Evolutionary conservation across 371 early-diverging fungal species (phyloP).

Genomic region (Mortierella sp.): DNA sequence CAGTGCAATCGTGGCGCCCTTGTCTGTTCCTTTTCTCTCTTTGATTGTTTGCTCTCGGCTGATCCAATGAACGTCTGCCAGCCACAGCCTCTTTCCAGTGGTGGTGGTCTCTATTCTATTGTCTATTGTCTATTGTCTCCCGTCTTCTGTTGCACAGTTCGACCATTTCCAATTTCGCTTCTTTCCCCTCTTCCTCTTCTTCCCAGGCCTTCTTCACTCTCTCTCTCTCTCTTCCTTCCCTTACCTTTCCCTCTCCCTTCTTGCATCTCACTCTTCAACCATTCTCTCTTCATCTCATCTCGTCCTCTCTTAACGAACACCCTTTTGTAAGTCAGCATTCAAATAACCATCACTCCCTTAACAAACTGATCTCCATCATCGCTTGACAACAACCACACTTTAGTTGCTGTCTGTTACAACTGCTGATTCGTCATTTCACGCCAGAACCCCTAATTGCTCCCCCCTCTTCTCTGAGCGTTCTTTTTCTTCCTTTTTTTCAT

Average conservation of each 20-base stretch:
- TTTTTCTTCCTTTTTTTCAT: not conserved
- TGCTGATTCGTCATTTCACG: conserved; percentile 42
- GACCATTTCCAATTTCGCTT: no score
- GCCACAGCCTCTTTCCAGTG: not conserved
- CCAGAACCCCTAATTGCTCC: not conserved
- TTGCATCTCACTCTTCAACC: not conserved
- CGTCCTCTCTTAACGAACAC: not conserved
- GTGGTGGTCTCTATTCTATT: no score
- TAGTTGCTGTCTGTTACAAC: not conserved
- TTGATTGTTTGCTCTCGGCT: not conserved
- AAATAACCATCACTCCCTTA: not conserved
- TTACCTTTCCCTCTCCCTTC: not conserved
- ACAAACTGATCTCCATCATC: not conserved
- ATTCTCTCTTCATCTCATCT: not conserved
- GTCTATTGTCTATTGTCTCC: no score
- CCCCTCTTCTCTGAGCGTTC: not conserved
- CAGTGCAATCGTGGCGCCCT: no score
- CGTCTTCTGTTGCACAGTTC: no score
- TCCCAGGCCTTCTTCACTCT: not conserved
- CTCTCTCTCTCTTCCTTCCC: not conserved
- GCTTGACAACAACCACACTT: not conserved
- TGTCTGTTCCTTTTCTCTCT: no score
- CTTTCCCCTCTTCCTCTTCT: not conserved
- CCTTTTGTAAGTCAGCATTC: not conserved
- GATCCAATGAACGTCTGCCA: conserved; percentile 1